Evolutionary conservation across 108 stramenopile species (phyloP).

Genomic region (Aureococcus anophagefferens): DNA sequence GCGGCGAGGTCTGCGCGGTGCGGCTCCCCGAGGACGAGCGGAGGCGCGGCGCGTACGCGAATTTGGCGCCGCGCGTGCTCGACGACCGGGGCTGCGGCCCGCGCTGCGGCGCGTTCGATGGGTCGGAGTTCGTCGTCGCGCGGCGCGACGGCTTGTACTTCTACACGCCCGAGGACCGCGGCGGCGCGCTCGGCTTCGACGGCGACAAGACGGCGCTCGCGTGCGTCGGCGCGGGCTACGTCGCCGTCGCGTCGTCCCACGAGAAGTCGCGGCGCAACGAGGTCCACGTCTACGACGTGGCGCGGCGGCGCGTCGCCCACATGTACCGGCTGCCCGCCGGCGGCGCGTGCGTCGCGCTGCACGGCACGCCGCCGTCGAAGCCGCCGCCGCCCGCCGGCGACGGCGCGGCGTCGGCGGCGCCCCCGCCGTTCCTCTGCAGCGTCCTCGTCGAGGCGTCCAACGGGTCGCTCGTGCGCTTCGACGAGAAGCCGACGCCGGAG

Average conservation of each 20-base stretch:
- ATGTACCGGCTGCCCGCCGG: not conserved
- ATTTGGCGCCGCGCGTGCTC: not conserved
- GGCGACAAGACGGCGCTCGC: conserved; percentile 22
- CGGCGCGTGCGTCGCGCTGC: not conserved
- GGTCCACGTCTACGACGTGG: conserved; percentile 15
- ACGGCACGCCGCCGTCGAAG: not conserved
- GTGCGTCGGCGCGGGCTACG: conserved; percentile 21
- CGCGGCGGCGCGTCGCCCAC: conserved; percentile 5
- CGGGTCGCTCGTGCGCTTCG: conserved; percentile 66
- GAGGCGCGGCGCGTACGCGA: no score
- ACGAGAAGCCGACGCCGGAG: conserved; percentile 69
- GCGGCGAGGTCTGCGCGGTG: no score
- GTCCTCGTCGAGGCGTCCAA: conserved; percentile 23
- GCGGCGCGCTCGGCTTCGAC: conserved; percentile 30
- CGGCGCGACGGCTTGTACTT: conserved; percentile 32
- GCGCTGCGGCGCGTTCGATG: not conserved
- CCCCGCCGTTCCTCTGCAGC: not conserved
- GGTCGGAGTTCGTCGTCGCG: conserved; percentile 26
- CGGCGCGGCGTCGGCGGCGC: not conserved
- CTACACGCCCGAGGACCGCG: conserved; percentile 28
- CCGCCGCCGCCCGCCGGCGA: not conserved
- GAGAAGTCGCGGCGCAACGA: conserved; percentile 7
- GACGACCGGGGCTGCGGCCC: not conserved
- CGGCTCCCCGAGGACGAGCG: no score
- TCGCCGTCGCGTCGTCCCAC: conserved; percentile 30